Evolutionary conservation across 148 eudicot genomes (phyloP), one percentile per base, ranked within the genome.

Genomic region (Tetragonia tetragonoides): DNA sequence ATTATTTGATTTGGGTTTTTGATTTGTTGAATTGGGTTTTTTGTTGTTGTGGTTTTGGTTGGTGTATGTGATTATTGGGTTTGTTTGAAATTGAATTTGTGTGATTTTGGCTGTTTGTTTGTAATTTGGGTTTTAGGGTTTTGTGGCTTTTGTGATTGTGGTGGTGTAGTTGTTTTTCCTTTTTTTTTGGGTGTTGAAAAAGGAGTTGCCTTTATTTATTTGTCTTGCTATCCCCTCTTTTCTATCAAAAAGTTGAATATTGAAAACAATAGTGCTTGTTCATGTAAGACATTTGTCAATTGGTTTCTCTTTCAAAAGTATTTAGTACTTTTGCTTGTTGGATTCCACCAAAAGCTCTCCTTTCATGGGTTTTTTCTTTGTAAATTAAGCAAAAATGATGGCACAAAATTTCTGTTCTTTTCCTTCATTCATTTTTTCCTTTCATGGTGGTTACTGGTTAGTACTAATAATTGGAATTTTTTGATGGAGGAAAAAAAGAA

Each of bases 211-310:
- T 81, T 84, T 74, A 61, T 74, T 28, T 28, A 28, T 28, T 79
- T 65, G 66, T 77, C 49, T n/a, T 49, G 49, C 41, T 79, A n/a
- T 20, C 38, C 54, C 11, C 37, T 73, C 41, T 61, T 51, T 68
- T 56, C 38, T 17, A 37, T 67, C 37, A 75, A 81, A 81, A 81
- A 66, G 78, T 75, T 67, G 74, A 68, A 73, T 47, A 34, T 72
- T 76, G 80, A 81, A 76, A 81, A 72, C 72, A 66, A 69, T 78
- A 40, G 51, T 53, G 17, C 37, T 78, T 73, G 51, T 68, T 82
- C 66, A 69, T 73, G 84, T 68, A 12, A 49, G 81, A 68, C 84
- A 78, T 82, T 38, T 73, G 81, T 73, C 81, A 73, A 66, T 73
- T 69, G 15, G 15, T 12, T 53, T 73, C 47, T 57, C 41, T 72